Evolutionary conservation across 192 early-diverging fungal species (phyloP).

Genomic region (Coemansia sp.): DNA sequence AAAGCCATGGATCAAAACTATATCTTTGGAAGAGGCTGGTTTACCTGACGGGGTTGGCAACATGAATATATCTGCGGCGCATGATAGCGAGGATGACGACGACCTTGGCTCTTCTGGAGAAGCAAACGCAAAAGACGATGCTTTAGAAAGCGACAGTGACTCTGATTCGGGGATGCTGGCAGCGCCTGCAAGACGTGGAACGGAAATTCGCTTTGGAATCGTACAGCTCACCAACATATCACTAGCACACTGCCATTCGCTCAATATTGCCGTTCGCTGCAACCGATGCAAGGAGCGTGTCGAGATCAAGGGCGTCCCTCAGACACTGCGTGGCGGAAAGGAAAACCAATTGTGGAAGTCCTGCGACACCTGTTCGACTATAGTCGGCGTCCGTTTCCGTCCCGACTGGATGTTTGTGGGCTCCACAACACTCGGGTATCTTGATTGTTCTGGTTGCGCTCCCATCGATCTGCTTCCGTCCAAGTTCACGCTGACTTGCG

Average conservation of each 20-base stretch:
- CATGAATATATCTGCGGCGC: slow-evolving; percentile 1
- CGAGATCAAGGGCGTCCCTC: slow-evolving; percentile 61
- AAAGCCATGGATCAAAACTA: slow-evolving; percentile 43
- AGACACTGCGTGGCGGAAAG: slow-evolving; percentile 22
- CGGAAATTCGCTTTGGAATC: slow-evolving; percentile 69
- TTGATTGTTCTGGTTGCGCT: slow-evolving; percentile 71
- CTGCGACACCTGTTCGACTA: slow-evolving; percentile 59
- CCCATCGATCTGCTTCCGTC: slow-evolving; percentile 75
- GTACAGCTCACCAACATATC: slow-evolving; percentile 65
- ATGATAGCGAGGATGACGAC: not conserved
- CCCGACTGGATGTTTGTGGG: slow-evolving; percentile 62
- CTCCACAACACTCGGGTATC: slow-evolving; percentile 62
- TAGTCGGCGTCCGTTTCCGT: slow-evolving; percentile 61
- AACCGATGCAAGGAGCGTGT: slow-evolving; percentile 70
- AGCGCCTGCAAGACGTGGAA: slow-evolving; percentile 65
- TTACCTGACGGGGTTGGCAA: slow-evolving; percentile 10
- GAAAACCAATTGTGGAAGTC: slow-evolving; percentile 55
- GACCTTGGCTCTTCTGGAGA: slow-evolving; percentile 7
- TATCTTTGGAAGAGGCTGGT: slow-evolving; percentile 30
- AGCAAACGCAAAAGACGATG: slow-evolving; percentile 4
- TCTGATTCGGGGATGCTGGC: slow-evolving; percentile 20
- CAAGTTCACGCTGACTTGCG: slow-evolving; percentile 69
- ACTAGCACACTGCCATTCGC: slow-evolving; percentile 62
- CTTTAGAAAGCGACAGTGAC: not conserved
- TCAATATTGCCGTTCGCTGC: slow-evolving; percentile 71